Conservation (phyloP, 768 basidiomycete species). For the Amanita jacksonii region DNA sequence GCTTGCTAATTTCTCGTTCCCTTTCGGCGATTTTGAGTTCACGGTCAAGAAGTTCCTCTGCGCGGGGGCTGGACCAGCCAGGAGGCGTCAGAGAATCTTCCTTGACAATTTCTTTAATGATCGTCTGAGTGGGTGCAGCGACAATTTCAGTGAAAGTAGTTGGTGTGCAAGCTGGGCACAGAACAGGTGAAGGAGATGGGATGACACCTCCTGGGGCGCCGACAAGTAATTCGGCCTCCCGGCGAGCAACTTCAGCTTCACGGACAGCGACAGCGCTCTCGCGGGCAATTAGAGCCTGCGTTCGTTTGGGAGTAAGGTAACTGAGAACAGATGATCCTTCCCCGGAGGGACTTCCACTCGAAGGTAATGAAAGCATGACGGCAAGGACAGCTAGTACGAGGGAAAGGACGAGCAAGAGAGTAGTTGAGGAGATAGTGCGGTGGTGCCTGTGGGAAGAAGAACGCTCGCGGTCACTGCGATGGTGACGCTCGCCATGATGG, state of each 20-base stretch:
- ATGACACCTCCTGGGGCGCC: constrained; percentile 79
- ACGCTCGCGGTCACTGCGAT: constrained; percentile 33
- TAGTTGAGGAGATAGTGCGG: constrained; percentile 83
- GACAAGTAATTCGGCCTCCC: constrained; percentile 77
- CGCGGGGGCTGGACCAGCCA: constrained; percentile 69
- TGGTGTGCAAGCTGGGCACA: constrained; percentile 51
- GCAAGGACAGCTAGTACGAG: constrained; percentile 83
- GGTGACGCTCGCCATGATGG: constrained; percentile 56
- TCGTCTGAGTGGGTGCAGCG: constrained; percentile 53
- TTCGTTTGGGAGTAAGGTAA: constrained; percentile 73
- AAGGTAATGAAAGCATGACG: constrained; percentile 82
- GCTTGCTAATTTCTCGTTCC: constrained; percentile 78
- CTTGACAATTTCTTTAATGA: constrained; percentile 83
- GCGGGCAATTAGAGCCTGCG: constrained; percentile 69
- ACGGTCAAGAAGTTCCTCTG: constrained; percentile 76
- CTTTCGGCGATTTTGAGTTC: constrained; percentile 80
- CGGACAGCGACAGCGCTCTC: constrained; percentile 74
- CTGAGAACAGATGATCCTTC: constrained; percentile 47
- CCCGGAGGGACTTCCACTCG: constrained; percentile 29
- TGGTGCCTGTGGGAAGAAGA: constrained; percentile 63
- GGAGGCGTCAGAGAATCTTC: constrained; percentile 73
- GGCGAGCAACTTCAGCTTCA: constrained; percentile 82
- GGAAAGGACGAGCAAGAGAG: constrained; percentile 77
- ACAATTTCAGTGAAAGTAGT: constrained; percentile 48
- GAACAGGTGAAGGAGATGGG: constrained; percentile 37